phyloP scores from a whole-genome alignment of 169 alveolate species.

The Eimeria brunetti region DNA sequence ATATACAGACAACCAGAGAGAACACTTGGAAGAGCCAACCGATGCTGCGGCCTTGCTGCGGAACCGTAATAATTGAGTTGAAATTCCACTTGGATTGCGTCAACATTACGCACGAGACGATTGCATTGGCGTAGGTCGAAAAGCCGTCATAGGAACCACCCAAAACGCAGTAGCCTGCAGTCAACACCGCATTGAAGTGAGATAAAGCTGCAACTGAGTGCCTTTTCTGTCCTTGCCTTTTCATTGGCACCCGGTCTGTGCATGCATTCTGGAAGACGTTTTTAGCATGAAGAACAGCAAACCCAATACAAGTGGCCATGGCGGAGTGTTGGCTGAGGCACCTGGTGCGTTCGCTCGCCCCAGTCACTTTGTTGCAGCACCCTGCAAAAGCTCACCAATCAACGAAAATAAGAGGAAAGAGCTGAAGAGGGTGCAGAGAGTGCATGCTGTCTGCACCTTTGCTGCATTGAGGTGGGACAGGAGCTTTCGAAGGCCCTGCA shows the following conservation, averaged over 20 bases:
- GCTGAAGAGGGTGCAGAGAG: constrained; percentile 57
- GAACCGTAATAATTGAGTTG: constrained; percentile 40
- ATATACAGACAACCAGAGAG: not conserved
- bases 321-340: not conserved
- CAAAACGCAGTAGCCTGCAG: constrained; percentile 70
- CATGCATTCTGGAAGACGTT: not conserved
- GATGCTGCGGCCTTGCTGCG: constrained; percentile 73
- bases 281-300: not conserved
- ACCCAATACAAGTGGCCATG: not conserved
- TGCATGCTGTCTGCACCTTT: constrained; percentile 54
- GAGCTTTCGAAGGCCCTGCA: constrained; percentile 71
- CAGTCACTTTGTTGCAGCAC: not conserved
- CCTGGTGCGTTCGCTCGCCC: not conserved
- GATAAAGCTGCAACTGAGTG: not conserved
- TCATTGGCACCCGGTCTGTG: not conserved
- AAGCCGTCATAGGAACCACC: constrained; percentile 60
- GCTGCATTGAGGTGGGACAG: constrained; percentile 51
- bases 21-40: constrained; percentile 71
- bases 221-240: not conserved
- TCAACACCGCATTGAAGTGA: not conserved
- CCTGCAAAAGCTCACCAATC: not conserved
- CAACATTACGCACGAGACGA: constrained; percentile 68
- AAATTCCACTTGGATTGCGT: constrained; percentile 66
- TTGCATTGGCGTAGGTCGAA: constrained; percentile 60
- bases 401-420: constrained; percentile 51